Base-by-base conservation (phyloP, 139 green algal genomes). In the Coelastrella sp. region DNA sequence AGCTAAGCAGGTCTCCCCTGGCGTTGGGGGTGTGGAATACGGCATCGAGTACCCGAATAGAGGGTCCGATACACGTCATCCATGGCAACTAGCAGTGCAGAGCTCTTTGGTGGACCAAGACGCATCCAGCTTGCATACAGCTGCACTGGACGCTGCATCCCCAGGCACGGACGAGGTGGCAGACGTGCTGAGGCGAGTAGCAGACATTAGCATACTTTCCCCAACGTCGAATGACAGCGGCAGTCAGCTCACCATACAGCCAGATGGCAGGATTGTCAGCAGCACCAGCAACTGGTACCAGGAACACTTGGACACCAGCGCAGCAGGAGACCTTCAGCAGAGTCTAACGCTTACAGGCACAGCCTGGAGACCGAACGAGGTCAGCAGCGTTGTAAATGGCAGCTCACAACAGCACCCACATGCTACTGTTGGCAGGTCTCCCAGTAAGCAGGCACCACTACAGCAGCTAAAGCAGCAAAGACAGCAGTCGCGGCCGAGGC, bases 391-490 rank as follows among this genome's bases (percentile, higher is more conserved):
- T 47, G 32, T 47, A 47, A 47, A 47, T 47, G 32, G 32, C 32
- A 47, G 32, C 64, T 11, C 16, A 71, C 64, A 71, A 14, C 64
- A 71, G 13, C 11, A 71, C 64, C 13, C 16, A 11, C 64, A 71
- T 32, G 14, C 20, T 32, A 19, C 71, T 4, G 17, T 11, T 32
- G 17, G 71, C 19, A 77, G 71, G 17, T 19, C 23, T 16, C 5
- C 74, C 74, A 14, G n/a, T 23, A 80, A 23, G 23, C 74, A 59
- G 19, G 16, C 22, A 22, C 13, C 7, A 23, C 74, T 59, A 7
- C 47, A 83, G 54, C 47, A 83, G 77, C 77, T 80, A n/a, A 57
- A 80, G 22, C 23, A 80, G 74, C 74, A 59, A 58, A 64, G 47
- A 14, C 77, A 83, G 47, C 77, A 83, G 54, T 7, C n/a, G 11